phyloP scores from a whole-genome alignment of 495 filamentous ascomycete genomes.

The Corynascus novoguineensis region DNA sequence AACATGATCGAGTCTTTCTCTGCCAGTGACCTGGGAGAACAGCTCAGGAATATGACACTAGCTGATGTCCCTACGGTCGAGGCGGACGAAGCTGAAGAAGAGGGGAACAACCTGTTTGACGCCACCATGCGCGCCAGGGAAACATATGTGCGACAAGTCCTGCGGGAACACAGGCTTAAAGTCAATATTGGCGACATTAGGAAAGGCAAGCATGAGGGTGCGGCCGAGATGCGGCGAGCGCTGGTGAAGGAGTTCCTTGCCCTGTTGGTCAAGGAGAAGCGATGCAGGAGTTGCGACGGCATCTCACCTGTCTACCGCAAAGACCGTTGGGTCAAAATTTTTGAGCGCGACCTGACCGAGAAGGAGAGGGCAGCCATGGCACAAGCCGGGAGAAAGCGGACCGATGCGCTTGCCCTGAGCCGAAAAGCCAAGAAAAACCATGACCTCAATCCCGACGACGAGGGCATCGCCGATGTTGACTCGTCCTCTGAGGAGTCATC shows the following conservation, averaged over 20 bases:
- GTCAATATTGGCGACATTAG: conserved; percentile 48
- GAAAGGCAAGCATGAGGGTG: conserved; percentile 71
- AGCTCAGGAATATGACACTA: conserved; percentile 19
- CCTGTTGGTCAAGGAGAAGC: conserved; percentile 55
- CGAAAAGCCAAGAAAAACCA: conserved; percentile 33
- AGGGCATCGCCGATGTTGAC: conserved; percentile 66
- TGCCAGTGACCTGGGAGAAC: conserved; percentile 42
- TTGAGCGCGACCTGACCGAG: conserved; percentile 65
- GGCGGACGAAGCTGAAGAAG: conserved; percentile 30
- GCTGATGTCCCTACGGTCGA: conserved; percentile 21
- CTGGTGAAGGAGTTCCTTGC: conserved; percentile 77
- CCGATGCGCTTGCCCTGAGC: conserved; percentile 51
- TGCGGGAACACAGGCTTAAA: conserved; percentile 49
- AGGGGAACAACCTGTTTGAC: conserved; percentile 27
- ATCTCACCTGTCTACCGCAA: conserved; percentile 76
- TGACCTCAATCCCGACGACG: conserved; percentile 50
- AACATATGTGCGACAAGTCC: conserved; percentile 61
- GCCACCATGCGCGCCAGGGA: conserved; percentile 59
- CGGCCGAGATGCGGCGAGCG: conserved; percentile 64
- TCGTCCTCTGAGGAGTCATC: conserved; percentile 45
- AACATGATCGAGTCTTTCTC: conserved; percentile 56
- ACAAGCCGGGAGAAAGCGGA: conserved; percentile 59
- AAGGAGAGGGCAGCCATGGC: conserved; percentile 72
- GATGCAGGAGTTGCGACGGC: conserved; percentile 67
- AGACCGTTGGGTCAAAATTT: conserved; percentile 86